These are phyloP conservation scores for Cryptomeria japonica DNA, from an alignment of 75 land plant genomes.

Conservation along the genomic window DNA sequence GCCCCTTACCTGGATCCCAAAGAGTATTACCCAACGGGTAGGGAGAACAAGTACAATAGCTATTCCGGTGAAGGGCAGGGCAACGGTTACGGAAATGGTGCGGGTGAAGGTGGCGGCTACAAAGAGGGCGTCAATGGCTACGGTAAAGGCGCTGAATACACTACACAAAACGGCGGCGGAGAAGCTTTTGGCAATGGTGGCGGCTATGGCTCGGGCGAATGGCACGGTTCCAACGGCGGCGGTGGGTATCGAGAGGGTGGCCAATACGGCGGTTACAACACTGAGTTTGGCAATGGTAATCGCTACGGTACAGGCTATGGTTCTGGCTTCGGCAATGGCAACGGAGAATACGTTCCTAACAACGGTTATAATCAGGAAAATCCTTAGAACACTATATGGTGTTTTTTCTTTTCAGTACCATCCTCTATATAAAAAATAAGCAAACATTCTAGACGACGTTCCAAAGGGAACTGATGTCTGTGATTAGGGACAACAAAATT, in stretches of 20 bases:
- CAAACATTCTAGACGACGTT: too few species aligned
- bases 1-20: too few species aligned
- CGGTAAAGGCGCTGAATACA: background rate
- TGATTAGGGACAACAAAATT: too few species aligned
- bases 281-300: background rate
- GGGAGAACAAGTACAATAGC: too few species aligned
- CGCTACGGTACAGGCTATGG: background rate
- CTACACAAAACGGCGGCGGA: background rate
- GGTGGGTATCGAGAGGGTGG: background rate
- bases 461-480: too few species aligned
- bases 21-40: too few species aligned
- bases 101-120: background rate
- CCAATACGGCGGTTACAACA: background rate
- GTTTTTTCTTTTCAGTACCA: background rate
- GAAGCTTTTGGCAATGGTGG: background rate
- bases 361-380: background rate
- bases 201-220: background rate
- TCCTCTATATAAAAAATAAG: too few species aligned
- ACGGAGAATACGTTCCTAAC: background rate
- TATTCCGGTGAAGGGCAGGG: background rate
- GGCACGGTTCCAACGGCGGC: background rate
- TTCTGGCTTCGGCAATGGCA: background rate
- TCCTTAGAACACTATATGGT: background rate
- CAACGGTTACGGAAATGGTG: background rate
- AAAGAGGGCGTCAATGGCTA: background rate